Percentiles rank a stretch among this genome's conserved stretches.
Conservation (phyloP, 106 monocot genomes). For the Dendrobium chrysotoxum region DNA sequence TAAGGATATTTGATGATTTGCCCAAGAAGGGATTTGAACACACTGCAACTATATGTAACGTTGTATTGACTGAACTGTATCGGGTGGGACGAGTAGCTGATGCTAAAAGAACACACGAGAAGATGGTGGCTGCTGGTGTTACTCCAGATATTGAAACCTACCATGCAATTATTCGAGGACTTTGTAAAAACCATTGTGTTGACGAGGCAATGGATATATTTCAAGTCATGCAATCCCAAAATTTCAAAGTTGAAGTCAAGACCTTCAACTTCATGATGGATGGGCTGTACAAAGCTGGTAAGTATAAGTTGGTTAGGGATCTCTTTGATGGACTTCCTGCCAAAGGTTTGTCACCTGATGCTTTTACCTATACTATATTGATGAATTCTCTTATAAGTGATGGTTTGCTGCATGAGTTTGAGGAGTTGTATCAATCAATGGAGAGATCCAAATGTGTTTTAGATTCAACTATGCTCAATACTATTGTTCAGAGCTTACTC, state of each 20-base stretch:
- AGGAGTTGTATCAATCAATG: constrained; percentile 12
- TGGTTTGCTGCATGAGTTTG: constrained; percentile 13
- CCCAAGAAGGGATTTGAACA: constrained; percentile 5
- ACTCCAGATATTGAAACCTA: constrained; percentile 10
- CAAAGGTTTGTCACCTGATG: constrained; percentile 10
- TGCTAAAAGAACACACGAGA: constrained; percentile 5
- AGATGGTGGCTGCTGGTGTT: constrained; percentile 9
- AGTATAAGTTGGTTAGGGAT: constrained; percentile 11
- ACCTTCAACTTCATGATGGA: constrained; percentile 17
- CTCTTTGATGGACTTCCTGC: constrained; percentile 12
- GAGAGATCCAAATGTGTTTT: constrained; percentile 7
- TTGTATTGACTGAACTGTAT: constrained; percentile 12
- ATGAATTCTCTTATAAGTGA: constrained; percentile 17
- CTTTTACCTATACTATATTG: constrained; percentile 17
- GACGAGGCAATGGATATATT: constrained; percentile 19
- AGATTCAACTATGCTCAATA: constrained; percentile 14
- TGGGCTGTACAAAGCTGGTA: constrained; percentile 15
- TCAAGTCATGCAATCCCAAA: not conserved
- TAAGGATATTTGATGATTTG: constrained; percentile 9
- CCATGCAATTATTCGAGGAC: constrained; percentile 10
- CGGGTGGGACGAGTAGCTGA: constrained; percentile 8
- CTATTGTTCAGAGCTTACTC: constrained; percentile 13
- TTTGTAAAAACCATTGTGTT: constrained; percentile 19
- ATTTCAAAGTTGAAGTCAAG: not conserved
- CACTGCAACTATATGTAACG: constrained; percentile 5